A percentile compares a stretch with the other conserved stretches of the same genome.
Conservation (phyloP, 345 rosid species). For the Geranium rotundifolium region DNA sequence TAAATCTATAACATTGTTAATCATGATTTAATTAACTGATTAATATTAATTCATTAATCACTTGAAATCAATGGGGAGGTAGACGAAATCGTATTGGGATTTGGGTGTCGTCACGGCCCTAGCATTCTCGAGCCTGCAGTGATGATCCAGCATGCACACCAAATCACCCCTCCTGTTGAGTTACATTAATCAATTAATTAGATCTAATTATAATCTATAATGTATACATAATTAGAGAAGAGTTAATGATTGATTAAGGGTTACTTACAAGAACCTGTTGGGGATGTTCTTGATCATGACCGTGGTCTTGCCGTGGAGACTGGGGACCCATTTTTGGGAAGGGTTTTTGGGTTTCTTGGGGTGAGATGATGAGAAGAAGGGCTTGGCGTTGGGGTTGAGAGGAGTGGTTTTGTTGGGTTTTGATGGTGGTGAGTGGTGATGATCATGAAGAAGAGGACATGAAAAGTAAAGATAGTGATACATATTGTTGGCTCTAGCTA, state of each 20-base stretch:
- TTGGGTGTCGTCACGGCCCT: constrained; percentile 6
- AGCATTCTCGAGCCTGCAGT: constrained; percentile 26
- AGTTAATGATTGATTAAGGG: not conserved
- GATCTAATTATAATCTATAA: not conserved
- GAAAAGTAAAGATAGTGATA: no score
- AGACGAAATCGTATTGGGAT: constrained; percentile 36
- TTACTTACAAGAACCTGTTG: constrained; percentile 22
- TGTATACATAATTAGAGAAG: not conserved
- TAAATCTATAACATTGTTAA: not conserved
- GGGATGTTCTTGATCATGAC: constrained; percentile 42
- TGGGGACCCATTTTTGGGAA: no score
- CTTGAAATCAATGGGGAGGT: constrained; percentile 41
- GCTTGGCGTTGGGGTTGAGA: no score
- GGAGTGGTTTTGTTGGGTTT: no score
- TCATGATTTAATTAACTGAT: not conserved
- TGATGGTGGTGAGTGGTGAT: no score
- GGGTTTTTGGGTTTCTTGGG: no score
- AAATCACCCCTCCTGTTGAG: constrained; percentile 15
- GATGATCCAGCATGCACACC: constrained; percentile 33
- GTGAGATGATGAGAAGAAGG: no score
- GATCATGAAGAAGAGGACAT: no score
- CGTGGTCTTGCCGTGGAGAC: constrained; percentile 17
- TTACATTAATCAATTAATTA: not conserved
- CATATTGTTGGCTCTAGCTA: no score
- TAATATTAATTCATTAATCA: constrained; percentile 1